Base-by-base conservation (phyloP, 106 monocot genomes). In the Iris macrosiphon region DNA sequence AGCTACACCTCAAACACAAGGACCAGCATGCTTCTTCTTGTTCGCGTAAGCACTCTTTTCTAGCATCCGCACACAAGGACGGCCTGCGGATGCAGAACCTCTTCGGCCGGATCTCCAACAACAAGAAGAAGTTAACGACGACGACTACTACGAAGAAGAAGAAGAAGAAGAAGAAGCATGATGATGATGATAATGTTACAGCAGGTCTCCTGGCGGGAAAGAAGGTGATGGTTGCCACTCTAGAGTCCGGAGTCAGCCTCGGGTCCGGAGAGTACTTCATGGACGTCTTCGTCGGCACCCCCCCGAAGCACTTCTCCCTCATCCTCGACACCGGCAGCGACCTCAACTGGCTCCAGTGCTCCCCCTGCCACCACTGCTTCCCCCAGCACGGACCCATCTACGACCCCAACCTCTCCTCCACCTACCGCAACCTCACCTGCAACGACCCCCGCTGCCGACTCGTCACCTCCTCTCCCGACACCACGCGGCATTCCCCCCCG, bases 311-410 rank as follows among this genome's bases (percentile, higher is more conserved):
- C 60, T 80, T 75, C 75, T 77, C 74, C 7, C 61, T 86, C 34
- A 90, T 90, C 59, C 66, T 96, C 24, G 95, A 96, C 89, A 90
- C 95, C 22, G 95, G 95, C 31, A 96, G 95, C 74, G 89, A 96
- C 60, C 85, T 96, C 63, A 96, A 86, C 41, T 96, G 95, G 95
- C 31, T 89, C 40, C 95, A 96, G 72, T 96, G 95, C 74, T 45
- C 55, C 17, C 89, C 95, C n/a, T 90, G 95, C 77, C 57, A 65
- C 50, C 74, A 26, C 53, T 91, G 91, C 79, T 52, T 78, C 56
- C 15, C 59, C 12, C 91, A 92, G 79, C 52, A 20, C 50, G 87
- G 76, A 14, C 83, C 87, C 17, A 18, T 74, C 61, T 92, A 67
- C 75, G 76, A 92, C 64, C 87, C 87, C 22, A 9, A 64, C 37